Evolutionary conservation across 208 protist species (phyloP).

Genomic region (Leishmania major): DNA sequence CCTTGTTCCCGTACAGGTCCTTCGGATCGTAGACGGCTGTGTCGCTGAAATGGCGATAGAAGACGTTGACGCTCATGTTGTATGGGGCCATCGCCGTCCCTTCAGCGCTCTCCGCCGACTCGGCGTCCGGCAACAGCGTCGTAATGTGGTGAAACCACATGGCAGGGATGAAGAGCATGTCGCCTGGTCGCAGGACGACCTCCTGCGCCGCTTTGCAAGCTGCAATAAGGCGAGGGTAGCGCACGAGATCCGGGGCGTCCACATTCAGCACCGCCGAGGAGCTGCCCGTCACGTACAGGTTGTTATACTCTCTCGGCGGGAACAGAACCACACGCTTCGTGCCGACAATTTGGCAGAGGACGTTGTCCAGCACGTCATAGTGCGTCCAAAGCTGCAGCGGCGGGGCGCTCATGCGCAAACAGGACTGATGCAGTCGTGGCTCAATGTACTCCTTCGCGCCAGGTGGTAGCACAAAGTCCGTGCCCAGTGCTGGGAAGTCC

Average conservation of each 20-base stretch:
- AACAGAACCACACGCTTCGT: constrained; percentile 91
- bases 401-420: constrained; percentile 85
- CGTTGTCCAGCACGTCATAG: constrained; percentile 94
- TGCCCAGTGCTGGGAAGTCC: constrained; percentile 70
- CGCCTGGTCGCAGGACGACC: constrained; percentile 85
- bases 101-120: not conserved
- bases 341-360: constrained; percentile 92
- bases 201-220: constrained; percentile 71
- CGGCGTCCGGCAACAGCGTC: constrained; percentile 40
- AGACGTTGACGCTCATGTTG: constrained; percentile 89
- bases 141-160: constrained; percentile 94
- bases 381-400: constrained; percentile 94
- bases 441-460: constrained; percentile 47
- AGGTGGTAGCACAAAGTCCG: constrained; percentile 76
- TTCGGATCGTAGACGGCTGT: constrained; percentile 71
- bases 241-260: constrained; percentile 68
- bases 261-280: constrained; percentile 87
- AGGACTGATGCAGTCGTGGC: constrained; percentile 83
- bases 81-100: constrained; percentile 15
- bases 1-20: constrained; percentile 92
- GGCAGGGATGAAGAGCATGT: constrained; percentile 94
- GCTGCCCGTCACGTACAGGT: constrained; percentile 91
- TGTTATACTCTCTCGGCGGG: constrained; percentile 83
- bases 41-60: constrained; percentile 78
- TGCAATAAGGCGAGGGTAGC: constrained; percentile 84